These are phyloP conservation scores for Vanderwaltozyma polyspora DNA, from an alignment of 805 yeast species.

Conservation along the genomic window DNA sequence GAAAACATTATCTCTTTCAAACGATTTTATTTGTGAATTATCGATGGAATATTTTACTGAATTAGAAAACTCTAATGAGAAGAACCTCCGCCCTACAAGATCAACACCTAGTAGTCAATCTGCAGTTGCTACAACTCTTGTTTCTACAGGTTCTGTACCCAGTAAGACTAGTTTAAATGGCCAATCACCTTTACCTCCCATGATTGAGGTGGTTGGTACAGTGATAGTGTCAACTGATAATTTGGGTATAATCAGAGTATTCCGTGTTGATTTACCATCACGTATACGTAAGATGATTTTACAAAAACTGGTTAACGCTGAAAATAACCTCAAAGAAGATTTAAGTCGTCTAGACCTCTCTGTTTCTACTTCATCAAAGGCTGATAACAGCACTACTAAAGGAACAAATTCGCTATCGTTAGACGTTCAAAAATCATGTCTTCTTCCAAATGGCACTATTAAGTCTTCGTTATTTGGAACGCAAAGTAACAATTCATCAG, in stretches of 20 bases:
- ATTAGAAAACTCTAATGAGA: neutral
- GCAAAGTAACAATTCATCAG: too few relatives aligned
- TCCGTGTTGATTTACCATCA: conserved; percentile 67
- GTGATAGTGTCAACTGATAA: conserved; percentile 72
- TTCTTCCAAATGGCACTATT: too few relatives aligned
- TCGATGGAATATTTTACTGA: conserved; percentile 21
- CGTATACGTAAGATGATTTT: conserved; percentile 30
- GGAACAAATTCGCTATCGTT: too few relatives aligned
- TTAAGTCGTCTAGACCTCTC: too few relatives aligned
- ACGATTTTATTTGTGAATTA: conserved; percentile 69
- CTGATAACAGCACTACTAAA: too few relatives aligned
- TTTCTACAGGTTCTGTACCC: neutral
- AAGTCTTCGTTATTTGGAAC: too few relatives aligned
- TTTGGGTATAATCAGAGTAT: conserved; percentile 60
- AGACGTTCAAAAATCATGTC: too few relatives aligned
- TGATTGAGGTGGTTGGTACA: conserved; percentile 27
- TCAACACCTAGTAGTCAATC: neutral
- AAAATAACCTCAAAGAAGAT: neutral
- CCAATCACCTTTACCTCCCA: conserved; percentile 10
- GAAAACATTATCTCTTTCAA: conserved; percentile 55
- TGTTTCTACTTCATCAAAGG: too few relatives aligned
- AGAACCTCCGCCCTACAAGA: too few relatives aligned
- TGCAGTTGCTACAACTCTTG: neutral
- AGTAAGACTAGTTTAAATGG: neutral
- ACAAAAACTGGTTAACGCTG: conserved; percentile 9